Evolutionary conservation across 768 basidiomycete species (phyloP), one percentile per base, ranked within the genome.

Genomic region (Suillus cothurnatus): DNA sequence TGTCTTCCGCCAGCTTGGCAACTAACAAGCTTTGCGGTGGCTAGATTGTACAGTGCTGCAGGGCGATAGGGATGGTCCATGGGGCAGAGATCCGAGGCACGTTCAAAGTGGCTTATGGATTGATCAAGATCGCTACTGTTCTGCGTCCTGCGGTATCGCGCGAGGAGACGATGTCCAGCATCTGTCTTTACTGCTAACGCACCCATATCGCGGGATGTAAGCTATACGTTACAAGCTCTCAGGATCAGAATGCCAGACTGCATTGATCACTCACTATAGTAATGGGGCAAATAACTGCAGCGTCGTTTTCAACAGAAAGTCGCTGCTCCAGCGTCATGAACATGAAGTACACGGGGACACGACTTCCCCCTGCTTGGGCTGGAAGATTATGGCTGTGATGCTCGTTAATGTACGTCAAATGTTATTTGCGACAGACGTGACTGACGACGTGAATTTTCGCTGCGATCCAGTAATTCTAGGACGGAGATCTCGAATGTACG

Each of bases 401-500:
- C 26, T 9, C 15, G 15, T 50, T 17, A 63, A 15, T 21, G 26
- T 28, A 21, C 1, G 5, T 12, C 21, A 9, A 4, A 9, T 2
- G 28, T 34, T 26, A 26, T 15, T 34, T n/a, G 12, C 15, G 23
- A 14, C 12, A 41, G 62, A 21, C 23, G 6, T 11, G 4, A 63
- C 63, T 64, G 34, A 64, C 47, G 57, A 43, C 14, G n/a, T 2
- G 41, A 38, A 0, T 11, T 41, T 26, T 63, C 15, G 21, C 50
- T 60, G 8, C 17, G 56, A 32, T 64, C 43, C 21, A 60, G 9
- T 28, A 64, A 47, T n/a, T 64, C 43, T 11, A 12, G 23, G 0
- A 60, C 34, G 26, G 21, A 49, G 31, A 64, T 61, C 52, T 67
- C 31, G 7, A 61, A 58, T 41, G 11, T 21, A 28, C 21, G 23